Evolutionary conservation across 2,329 filamentous ascomycete species (phyloP), one percentile per base, ranked within the genome.

Genomic region (Xylaria sp.): DNA sequence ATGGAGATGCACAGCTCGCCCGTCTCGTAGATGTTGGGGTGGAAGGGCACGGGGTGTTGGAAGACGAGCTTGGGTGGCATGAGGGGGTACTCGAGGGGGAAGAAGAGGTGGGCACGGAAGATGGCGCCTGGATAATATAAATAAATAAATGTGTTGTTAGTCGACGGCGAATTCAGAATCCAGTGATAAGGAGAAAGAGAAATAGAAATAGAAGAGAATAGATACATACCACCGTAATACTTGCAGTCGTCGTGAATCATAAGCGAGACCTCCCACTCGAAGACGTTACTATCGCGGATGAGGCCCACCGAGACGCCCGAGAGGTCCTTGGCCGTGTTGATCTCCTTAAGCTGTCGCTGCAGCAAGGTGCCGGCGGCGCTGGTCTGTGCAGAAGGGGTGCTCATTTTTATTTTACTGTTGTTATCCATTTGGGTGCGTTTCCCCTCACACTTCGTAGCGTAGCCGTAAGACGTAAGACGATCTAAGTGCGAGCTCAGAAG

Each of bases 191-290:
- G 13, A 12, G 21, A 37, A 48, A 60, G 21, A 44, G 40, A 61
- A 18, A 25, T 48, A 50, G 29, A 40, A 23, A 40, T 29, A 18
- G 13, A 42, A 42, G 40, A 61, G 16, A 48, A 51, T 1, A 32
- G 10, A 60, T 48, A 82, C 88, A 67, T 82, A 95, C 94, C 94
- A 76, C 94, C 94, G 76, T 98, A 98, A 81, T 93, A 92, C 82
- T 94, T 95, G 82, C 92, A 94, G 78, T 97, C 94, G 75, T 98
- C 94, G 71, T 90, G 93, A 73, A 98, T 95, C 95, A 99, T 98
- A 69, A 99, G 89, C 92, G 98, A 97, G 23, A 98, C 94, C 81
- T 98, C 94, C 96, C 96, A 99, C 84, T 97, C 92, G 74, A 98
- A 98, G 10, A 98, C 90, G 79, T 97, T 97, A 82, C 84, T 92